Conservation (phyloP, 1,284 basidiomycete genomes). For the Stereum hirsutum region DNA sequence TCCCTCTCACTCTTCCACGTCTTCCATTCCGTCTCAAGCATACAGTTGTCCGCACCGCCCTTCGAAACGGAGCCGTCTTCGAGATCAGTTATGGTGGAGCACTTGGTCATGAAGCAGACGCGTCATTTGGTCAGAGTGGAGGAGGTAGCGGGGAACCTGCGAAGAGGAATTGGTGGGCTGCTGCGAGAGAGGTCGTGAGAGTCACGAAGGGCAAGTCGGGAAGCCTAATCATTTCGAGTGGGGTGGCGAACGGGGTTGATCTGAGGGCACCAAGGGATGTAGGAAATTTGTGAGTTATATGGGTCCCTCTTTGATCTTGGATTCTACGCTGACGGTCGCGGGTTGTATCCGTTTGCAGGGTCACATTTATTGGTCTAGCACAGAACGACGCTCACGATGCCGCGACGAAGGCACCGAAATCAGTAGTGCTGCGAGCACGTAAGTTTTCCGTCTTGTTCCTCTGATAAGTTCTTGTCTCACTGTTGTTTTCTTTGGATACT, state of each 20-base stretch:
- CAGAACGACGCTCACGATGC: slow-evolving; percentile 60
- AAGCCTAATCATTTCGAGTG: slow-evolving; percentile 56
- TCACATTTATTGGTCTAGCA: slow-evolving; percentile 55
- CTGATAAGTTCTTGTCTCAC: neutral
- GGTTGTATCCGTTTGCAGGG: slow-evolving; percentile 21
- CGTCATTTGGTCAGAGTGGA: slow-evolving; percentile 24
- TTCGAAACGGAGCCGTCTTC: slow-evolving; percentile 79
- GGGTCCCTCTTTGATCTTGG: neutral
- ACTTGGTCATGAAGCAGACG: slow-evolving; percentile 49
- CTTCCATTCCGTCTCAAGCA: slow-evolving; percentile 78
- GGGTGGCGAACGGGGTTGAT: slow-evolving; percentile 45
- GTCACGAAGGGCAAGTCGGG: slow-evolving; percentile 73
- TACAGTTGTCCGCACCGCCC: slow-evolving; percentile 71
- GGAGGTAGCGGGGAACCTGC: slow-evolving; percentile 42
- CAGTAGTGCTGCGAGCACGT: slow-evolving; percentile 67
- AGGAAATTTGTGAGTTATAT: slow-evolving; percentile 54
- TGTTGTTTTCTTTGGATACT: slow-evolving; percentile 2
- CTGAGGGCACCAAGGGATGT: slow-evolving; percentile 62
- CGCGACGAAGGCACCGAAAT: slow-evolving; percentile 50
- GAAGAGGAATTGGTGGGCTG: slow-evolving; percentile 79
- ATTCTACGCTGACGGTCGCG: neutral
- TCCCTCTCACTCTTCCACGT: slow-evolving; percentile 73
- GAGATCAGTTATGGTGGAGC: slow-evolving; percentile 75
- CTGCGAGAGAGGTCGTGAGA: slow-evolving; percentile 61
- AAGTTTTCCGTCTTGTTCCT: slow-evolving; percentile 20